Base-by-base conservation (phyloP, 1,284 basidiomycete genomes). In the Paramarasmius palmivorus region DNA sequence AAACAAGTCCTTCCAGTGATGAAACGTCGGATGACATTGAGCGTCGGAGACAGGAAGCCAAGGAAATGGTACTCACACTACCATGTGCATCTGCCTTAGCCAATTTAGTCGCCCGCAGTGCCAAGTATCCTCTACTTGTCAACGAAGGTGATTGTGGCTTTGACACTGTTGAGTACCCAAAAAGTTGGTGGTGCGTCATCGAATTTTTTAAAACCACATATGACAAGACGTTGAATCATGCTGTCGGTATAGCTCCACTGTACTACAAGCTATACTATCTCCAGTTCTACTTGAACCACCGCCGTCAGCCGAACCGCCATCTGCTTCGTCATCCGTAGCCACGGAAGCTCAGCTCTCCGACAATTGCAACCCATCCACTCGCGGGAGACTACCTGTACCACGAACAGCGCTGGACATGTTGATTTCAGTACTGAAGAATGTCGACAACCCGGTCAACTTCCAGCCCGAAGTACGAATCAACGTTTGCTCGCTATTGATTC, bases 111-210 rank as follows among this genome's bases (percentile, higher is more conserved):
- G 82, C 83, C 15, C 78, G 86, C 57, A 93, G 92, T 62, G 82
- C 79, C 58, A 88, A 87, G 66, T 92, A 93, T 64, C 88, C 92
- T 0, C 77, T 94, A 42, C 76, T 98, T 29, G 80, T 97, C 56
- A 96, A 95, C 63, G 96, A 98, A 68, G 92, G 89, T 0, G n/a
- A 76, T 97, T 25, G 81, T 98, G 25, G 91, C 91, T 1, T 70
- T 97, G 56, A 90, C 88, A 35, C 70, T 98, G 49, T 69, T 97
- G 57, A 83, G 82, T 55, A 84, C 84, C 12, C 79, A 84, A 52
- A 72, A 75, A 41, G 69, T 75, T 52, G 90, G 88, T 61, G 84
- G 91, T 87, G 70, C 62, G 82, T 73, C n/a, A n/a, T n/a, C n/a
- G n/a, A n/a, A 17, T 17, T 52, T 48, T 23, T 15, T 5, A 25